A percentile compares a stretch with the other conserved stretches of the same genome.
Evolutionary conservation across 2,329 filamentous ascomycete species (phyloP).

Genomic region (Exophiala xenobiotica): DNA sequence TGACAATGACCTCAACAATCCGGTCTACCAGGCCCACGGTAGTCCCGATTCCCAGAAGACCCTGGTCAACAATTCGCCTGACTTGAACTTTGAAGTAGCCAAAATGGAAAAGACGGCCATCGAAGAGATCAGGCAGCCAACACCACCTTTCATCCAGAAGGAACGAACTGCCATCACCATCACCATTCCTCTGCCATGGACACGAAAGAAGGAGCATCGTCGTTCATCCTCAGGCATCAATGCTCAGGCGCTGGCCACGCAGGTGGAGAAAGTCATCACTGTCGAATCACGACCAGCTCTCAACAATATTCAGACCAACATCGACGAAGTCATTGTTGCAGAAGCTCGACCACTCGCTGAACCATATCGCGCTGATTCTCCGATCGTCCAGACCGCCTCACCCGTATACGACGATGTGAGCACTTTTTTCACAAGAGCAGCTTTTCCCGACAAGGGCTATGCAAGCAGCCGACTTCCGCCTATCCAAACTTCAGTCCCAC

Average conservation of each 20-base stretch:
- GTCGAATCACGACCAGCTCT: constrained; percentile 8
- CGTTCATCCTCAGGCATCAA: constrained; percentile 16
- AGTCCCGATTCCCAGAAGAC: constrained; percentile 27
- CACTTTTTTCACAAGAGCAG: constrained; percentile 19
- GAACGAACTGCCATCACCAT: constrained; percentile 24
- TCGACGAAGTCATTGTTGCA: constrained; percentile 21
- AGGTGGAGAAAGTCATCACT: constrained; percentile 3
- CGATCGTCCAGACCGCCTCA: constrained; percentile 18
- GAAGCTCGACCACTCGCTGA: constrained; percentile 13
- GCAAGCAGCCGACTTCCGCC: constrained; percentile 83
- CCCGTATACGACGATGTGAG: constrained; percentile 23
- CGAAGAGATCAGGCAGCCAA: constrained; percentile 5
- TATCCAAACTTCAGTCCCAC: constrained; percentile 66
- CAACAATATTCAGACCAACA: constrained; percentile 3
- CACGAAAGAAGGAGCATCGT: constrained; percentile 20
- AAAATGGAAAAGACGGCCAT: constrained; percentile 3
- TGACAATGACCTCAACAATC: constrained; percentile 13
- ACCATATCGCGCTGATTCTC: constrained; percentile 9
- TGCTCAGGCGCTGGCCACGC: not conserved
- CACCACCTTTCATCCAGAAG: constrained; percentile 17
- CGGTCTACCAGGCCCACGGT: constrained; percentile 15
- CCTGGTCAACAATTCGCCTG: constrained; percentile 22
- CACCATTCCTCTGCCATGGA: constrained; percentile 27
- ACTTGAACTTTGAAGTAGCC: constrained; percentile 9
- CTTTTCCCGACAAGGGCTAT: constrained; percentile 71